Evolutionary conservation across 208 protist genomes (phyloP), one percentile per base, ranked within the genome.

Genomic region (Acanthamoeba triangularis): DNA sequence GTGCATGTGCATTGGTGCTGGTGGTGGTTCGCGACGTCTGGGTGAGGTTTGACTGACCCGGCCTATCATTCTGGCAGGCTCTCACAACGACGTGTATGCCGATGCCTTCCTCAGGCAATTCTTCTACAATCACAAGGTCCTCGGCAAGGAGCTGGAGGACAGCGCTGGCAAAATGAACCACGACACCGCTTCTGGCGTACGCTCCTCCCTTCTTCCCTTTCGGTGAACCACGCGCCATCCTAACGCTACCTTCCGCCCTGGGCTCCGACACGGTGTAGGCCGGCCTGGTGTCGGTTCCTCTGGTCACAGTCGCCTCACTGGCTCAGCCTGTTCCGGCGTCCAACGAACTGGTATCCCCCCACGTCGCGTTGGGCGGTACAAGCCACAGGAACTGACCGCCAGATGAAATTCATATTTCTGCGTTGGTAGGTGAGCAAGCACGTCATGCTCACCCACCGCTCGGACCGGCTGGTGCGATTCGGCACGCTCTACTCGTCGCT

Each of bases 1-100:
- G 16, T 25, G 18, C n/a, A n/a, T n/a, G n/a, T n/a, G n/a, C n/a
- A n/a, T n/a, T n/a, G n/a, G n/a, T n/a, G n/a, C n/a, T n/a, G n/a
- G n/a, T n/a, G n/a, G n/a, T n/a, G n/a, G n/a, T n/a, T n/a, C n/a
- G n/a, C n/a, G n/a, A n/a, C n/a, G n/a, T n/a, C n/a, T n/a, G n/a
- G n/a, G n/a, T n/a, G n/a, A n/a, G n/a, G n/a, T n/a, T n/a, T n/a
- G n/a, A n/a, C n/a, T n/a, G n/a, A n/a, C n/a, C n/a, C n/a, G n/a
- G n/a, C n/a, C n/a, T n/a, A n/a, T n/a, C n/a, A n/a, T n/a, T n/a
- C n/a, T 82, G 30, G 1, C 28, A 82, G 78, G 78, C 1, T 80
- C 74, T 7, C 94, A 96, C 61, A 96, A 96, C 52, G 94, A 96
- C 49, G 61, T 80, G 14, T 96, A 94, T 44, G 76, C 94, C 30